A percentile compares a stretch with the other conserved stretches of the same genome.
These are phyloP conservation scores for Ilex asprella DNA, from an alignment of 257 asterid species.

Conservation along the genomic window DNA sequence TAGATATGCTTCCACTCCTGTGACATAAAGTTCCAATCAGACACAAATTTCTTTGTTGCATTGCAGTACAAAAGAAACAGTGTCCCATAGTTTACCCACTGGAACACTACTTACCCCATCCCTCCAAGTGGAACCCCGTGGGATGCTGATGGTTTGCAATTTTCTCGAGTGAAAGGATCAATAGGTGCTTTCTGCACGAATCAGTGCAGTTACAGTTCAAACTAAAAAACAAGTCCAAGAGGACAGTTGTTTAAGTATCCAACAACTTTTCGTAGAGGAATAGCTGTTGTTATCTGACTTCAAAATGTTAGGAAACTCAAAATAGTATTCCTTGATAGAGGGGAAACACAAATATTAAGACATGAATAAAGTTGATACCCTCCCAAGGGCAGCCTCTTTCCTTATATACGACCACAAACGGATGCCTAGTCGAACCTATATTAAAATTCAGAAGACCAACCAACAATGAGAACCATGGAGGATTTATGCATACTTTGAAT, in stretches of 20 bases:
- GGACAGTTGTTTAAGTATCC: not conserved
- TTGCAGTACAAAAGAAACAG: not conserved
- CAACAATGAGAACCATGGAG: constrained; percentile 9
- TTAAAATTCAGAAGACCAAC: constrained; percentile 13
- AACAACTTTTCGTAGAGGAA: not conserved
- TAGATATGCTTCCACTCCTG: constrained; percentile 99
- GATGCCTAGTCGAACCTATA: constrained; percentile 82
- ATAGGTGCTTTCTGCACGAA: constrained; percentile 88
- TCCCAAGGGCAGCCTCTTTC: constrained; percentile 97
- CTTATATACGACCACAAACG: constrained; percentile 88
- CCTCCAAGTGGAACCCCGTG: constrained; percentile 99
- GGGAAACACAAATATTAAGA: constrained; percentile 10
- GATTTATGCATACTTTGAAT: not conserved
- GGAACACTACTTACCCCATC: constrained; percentile 68
- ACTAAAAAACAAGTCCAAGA: not conserved
- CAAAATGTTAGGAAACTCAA: not conserved
- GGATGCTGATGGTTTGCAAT: constrained; percentile 94
- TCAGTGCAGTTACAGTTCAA: not conserved
- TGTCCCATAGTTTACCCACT: constrained; percentile 2
- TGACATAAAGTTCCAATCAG: constrained; percentile 15
- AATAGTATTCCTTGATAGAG: not conserved
- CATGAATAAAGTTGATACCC: constrained; percentile 37
- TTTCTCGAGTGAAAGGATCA: constrained; percentile 84
- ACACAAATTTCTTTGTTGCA: not conserved
- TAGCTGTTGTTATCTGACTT: not conserved